Conservation (phyloP, 2,329 filamentous ascomycete species). For the Neofusicoccum sp. region DNA sequence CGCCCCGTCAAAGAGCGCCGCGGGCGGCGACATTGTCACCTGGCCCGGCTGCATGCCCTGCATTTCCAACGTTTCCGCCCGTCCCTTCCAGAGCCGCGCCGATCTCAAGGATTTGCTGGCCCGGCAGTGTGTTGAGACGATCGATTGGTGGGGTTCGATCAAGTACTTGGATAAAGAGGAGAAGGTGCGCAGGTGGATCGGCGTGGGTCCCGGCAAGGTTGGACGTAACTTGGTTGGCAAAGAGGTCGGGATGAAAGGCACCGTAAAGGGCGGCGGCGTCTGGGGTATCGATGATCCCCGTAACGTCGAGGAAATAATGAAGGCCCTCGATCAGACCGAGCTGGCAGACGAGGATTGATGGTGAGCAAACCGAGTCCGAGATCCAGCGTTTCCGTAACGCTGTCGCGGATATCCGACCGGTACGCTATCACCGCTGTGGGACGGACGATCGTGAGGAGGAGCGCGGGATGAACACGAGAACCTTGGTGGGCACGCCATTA, state of each 20-base stretch:
- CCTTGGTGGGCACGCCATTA: too few species aligned
- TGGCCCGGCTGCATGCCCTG: slow-evolving; percentile 78
- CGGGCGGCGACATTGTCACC: slow-evolving; percentile 66
- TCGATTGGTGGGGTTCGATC: slow-evolving; percentile 93
- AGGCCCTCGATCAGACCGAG: slow-evolving; percentile 52
- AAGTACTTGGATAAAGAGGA: slow-evolving; percentile 83
- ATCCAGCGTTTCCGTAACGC: not conserved
- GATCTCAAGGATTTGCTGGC: slow-evolving; percentile 80
- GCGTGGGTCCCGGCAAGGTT: slow-evolving; percentile 91
- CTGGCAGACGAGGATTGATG: slow-evolving; percentile 37
- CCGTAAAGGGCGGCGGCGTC: slow-evolving; percentile 84
- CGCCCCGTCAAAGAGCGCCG: slow-evolving; percentile 54
- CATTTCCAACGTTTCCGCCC: slow-evolving; percentile 82
- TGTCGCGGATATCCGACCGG: too few species aligned
- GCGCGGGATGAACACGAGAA: too few species aligned
- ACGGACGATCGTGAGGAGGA: too few species aligned
- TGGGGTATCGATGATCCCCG: slow-evolving; percentile 86
- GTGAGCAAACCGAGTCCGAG: too few species aligned
- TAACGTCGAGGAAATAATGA: slow-evolving; percentile 50
- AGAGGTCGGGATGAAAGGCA: slow-evolving; percentile 86
- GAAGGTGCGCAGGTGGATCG: slow-evolving; percentile 82
- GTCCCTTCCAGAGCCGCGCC: slow-evolving; percentile 72
- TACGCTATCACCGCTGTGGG: too few species aligned
- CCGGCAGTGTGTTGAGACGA: slow-evolving; percentile 84
- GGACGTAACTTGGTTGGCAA: slow-evolving; percentile 92